Evolutionary conservation across 2,329 filamentous ascomycete species (phyloP).

Genomic region (Sclerotinia subarctica): DNA sequence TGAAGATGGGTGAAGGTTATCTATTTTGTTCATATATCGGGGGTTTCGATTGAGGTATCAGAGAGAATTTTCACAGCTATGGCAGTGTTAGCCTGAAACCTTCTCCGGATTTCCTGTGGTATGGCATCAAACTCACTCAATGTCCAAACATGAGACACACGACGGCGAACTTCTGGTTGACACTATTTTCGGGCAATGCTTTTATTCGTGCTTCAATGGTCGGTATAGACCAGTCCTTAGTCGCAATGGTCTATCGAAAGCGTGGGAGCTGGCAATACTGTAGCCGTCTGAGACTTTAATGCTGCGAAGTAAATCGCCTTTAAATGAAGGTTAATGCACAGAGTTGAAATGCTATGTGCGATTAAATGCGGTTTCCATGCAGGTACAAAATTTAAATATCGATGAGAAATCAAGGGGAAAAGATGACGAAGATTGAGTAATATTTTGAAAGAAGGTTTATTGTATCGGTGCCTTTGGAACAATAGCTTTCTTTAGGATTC

Average conservation of each 20-base stretch:
- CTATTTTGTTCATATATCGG: not conserved
- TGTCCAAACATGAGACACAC: not conserved
- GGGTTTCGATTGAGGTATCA: not conserved
- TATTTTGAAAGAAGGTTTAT: not conserved
- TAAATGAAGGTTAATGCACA: not conserved
- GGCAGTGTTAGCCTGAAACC: not conserved
- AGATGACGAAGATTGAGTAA: not conserved
- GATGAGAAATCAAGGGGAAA: not conserved
- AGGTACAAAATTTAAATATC: conserved; percentile 3
- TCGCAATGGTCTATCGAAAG: not conserved
- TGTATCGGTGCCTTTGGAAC: not conserved
- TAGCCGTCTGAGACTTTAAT: not conserved
- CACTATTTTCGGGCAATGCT: not conserved
- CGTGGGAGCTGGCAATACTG: not conserved
- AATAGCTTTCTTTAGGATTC: not conserved
- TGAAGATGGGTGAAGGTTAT: not conserved
- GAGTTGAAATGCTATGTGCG: not conserved
- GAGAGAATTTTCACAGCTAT: not conserved
- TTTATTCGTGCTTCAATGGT: not conserved
- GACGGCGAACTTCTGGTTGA: not conserved
- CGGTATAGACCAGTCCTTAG: not conserved
- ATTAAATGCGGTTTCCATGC: conserved; percentile 3
- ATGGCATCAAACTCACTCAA: not conserved
- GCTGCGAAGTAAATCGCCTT: not conserved
- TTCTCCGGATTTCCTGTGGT: not conserved